A percentile compares a stretch with the other conserved stretches of the same genome.
These are phyloP conservation scores for Epichloe baconii DNA, from an alignment of 2,329 filamentous ascomycete species.

Conservation along the genomic window DNA sequence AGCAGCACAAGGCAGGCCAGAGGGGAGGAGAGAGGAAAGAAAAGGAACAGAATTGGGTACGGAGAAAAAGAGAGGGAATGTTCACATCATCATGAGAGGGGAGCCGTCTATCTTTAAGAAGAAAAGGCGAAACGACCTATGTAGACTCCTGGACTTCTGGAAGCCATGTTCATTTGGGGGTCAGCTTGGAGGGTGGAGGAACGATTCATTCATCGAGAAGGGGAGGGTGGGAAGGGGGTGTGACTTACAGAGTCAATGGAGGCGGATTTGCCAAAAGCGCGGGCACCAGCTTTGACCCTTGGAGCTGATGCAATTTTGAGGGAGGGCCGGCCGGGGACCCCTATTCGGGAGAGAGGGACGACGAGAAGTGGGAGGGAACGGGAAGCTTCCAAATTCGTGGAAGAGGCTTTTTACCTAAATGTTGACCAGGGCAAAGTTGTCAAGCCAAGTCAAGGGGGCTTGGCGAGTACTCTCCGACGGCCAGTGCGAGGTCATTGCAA, in stretches of 20 bases:
- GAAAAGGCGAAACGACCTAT: background rate
- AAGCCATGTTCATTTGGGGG: constrained; percentile 5
- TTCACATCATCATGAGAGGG: background rate
- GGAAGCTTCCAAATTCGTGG: background rate
- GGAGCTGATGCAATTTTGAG: constrained; percentile 2
- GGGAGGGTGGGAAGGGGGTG: background rate
- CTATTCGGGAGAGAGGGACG: background rate
- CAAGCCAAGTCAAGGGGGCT: background rate
- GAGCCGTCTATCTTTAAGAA: background rate
- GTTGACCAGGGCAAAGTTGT: background rate
- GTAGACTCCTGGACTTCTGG: background rate
- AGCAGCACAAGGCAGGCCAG: background rate
- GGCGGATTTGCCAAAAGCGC: background rate
- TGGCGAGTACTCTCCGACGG: background rate
- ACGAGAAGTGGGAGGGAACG: background rate
- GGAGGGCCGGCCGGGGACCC: background rate
- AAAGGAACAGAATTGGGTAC: background rate
- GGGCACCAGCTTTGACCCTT: background rate
- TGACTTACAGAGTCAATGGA: background rate
- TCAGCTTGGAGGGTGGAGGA: constrained; percentile 1
- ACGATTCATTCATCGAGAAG: background rate
- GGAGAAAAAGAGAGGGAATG: background rate
- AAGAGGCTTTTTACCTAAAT: background rate
- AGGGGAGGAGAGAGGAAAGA: background rate
- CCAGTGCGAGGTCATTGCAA: too few relatives aligned